These are phyloP conservation scores for Tulasnella sp. DNA, from an alignment of 768 basidiomycete genomes.

Conservation along the genomic window DNA sequence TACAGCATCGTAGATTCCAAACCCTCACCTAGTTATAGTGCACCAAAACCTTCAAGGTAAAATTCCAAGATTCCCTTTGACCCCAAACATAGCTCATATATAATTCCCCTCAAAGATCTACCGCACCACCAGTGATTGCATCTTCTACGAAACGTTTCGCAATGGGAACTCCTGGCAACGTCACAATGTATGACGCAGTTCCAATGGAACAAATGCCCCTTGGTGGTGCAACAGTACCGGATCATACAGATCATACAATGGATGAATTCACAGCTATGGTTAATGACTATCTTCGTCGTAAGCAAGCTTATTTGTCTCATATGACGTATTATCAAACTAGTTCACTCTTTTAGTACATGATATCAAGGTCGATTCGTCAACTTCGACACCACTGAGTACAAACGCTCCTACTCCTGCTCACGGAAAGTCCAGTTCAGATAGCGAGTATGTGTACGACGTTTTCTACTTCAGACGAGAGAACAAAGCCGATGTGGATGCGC, in stretches of 20 bases:
- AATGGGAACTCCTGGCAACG: no score
- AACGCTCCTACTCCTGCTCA: not conserved
- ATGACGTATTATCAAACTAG: not conserved
- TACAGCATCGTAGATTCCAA: slow-evolving; percentile 9
- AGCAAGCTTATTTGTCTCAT: not conserved
- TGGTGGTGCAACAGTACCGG: not conserved
- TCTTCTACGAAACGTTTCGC: no score
- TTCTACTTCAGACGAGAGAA: slow-evolving; percentile 12
- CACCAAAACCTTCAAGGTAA: not conserved
- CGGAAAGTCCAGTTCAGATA: not conserved
- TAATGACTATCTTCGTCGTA: slow-evolving; percentile 11
- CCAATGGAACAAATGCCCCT: no score
- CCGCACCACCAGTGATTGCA: slow-evolving; percentile 3
- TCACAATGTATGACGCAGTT: no score
- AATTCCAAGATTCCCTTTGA: not conserved
- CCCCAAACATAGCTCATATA: not conserved
- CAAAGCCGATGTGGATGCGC: not conserved
- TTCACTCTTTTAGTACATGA: slow-evolving; percentile 1
- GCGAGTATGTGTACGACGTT: slow-evolving; percentile 17
- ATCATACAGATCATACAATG: slow-evolving; percentile 7
- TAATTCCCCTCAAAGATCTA: not conserved
- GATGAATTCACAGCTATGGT: slow-evolving; percentile 10
- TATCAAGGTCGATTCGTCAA: slow-evolving; percentile 6
- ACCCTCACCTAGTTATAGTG: no score
- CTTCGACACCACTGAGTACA: not conserved